A percentile compares a stretch with the other conserved stretches of the same genome.
Conservation (phyloP, 2,329 filamentous ascomycete species). For the Botrytis medusae region DNA sequence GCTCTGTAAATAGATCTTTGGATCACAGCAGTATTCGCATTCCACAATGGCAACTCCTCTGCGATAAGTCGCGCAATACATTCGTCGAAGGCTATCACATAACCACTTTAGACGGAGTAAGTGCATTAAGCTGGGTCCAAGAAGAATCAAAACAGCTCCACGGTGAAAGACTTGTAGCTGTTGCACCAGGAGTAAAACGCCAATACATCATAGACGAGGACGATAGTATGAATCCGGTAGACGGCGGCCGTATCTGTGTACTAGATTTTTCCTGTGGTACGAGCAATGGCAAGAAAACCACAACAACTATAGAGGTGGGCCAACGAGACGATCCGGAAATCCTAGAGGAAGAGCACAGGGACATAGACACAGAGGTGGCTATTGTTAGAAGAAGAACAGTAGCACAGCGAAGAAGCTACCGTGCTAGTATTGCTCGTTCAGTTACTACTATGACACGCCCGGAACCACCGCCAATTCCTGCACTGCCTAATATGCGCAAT, state of each 20-base stretch:
- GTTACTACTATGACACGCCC: conserved; percentile 44
- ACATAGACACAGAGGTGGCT: conserved; percentile 75
- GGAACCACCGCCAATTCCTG: conserved; percentile 33
- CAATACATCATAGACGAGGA: conserved; percentile 59
- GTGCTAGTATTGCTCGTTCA: conserved; percentile 50
- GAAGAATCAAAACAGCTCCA: conserved; percentile 49
- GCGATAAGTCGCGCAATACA: conserved; percentile 66
- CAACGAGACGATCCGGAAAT: conserved; percentile 62
- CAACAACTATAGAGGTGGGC: conserved; percentile 73
- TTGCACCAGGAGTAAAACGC: conserved; percentile 66
- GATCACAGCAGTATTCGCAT: conserved; percentile 42
- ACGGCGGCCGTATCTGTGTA: conserved; percentile 71
- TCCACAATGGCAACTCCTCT: conserved; percentile 68
- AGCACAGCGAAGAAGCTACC: conserved; percentile 55
- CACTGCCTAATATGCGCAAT: conserved; percentile 27
- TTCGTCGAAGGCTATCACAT: conserved; percentile 68
- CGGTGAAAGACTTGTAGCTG: conserved; percentile 63
- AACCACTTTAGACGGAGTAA: conserved; percentile 63
- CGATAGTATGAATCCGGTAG: conserved; percentile 72
- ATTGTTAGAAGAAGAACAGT: conserved; percentile 74
- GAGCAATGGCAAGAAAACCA: conserved; percentile 53
- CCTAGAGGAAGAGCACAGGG: conserved; percentile 70
- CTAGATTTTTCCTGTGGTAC: conserved; percentile 70
- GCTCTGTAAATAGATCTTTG: conserved; percentile 29
- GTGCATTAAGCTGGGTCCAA: conserved; percentile 70